Base-by-base conservation (phyloP, 371 early-diverging fungal species). In the Mucor indicus region DNA sequence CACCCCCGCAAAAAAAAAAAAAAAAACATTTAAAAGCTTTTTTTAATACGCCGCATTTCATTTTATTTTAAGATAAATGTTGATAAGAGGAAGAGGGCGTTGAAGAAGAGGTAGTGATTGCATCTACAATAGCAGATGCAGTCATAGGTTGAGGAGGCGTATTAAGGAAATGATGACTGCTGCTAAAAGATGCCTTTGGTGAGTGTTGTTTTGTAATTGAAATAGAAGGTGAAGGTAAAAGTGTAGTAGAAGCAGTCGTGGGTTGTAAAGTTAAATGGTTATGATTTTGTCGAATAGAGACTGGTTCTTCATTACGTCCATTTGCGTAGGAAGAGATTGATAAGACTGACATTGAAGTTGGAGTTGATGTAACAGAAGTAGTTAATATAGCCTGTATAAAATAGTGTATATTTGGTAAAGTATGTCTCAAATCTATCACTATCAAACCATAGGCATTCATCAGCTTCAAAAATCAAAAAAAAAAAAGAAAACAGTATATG, bases 341-440 rank as follows among this genome's bases (percentile, higher is more conserved):
- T 13, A 76, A 47, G 0, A 76, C 68, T 16, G 76, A 76, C 23
- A 76, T 58, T 2, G 72, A 65, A 1, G 67, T 69, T 12, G 72
- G 69, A 12, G 61, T 64, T 2, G 71, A 60, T 23, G 67, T 67
- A 11, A 67, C 57, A 4, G 80, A 79, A 0, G 80, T 73, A 1
- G 82, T 79, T n/a, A 80, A 59, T 11, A 82, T 49, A 4, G 75
- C 75, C 57, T 83, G 80, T 38, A 86, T 79, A 31, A 89, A 64
- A 22, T 75, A 70, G 44, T 83, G 80, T 25, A 92, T 65, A 53
- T 92, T 92, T 4, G 90, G 86, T 9, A 92, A 75, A 5, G 90
- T 90, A 48, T 85, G 75, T 16, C 91, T 80, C 7, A 92, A 72
- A 60, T 92, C 87, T 59, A 81, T 80, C 7, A 85, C 84, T 39